phyloP scores from a whole-genome alignment of 164 flowering plant species.

The Warburgia ugandensis region DNA sequence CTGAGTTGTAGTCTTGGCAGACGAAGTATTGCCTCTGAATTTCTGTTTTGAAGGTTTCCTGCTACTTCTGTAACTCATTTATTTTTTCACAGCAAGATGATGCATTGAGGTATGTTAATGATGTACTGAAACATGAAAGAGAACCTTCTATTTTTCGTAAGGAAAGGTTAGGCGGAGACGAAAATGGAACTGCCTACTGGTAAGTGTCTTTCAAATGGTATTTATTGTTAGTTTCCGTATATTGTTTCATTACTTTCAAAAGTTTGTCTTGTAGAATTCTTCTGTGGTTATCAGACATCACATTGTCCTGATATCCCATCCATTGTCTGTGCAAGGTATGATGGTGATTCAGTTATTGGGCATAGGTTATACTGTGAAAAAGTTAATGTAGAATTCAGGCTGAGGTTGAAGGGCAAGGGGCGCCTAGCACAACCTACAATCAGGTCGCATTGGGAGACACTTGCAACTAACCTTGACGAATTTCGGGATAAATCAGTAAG shows the following conservation, averaged over 20 bases:
- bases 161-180: constrained; percentile 52
- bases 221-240: neutral
- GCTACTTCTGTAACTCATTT: constrained; percentile 4
- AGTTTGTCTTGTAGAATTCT: neutral
- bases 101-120: constrained; percentile 37
- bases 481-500: constrained; percentile 56
- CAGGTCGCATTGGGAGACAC: constrained; percentile 63
- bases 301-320: constrained; percentile 5
- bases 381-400: constrained; percentile 16
- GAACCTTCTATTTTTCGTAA: constrained; percentile 53
- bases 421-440: constrained; percentile 13
- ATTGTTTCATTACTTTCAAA: constrained; percentile 2
- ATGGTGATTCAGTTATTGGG: constrained; percentile 60
- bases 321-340: constrained; percentile 45
- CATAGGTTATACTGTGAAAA: constrained; percentile 73
- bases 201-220: constrained; percentile 13
- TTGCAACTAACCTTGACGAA: constrained; percentile 82
- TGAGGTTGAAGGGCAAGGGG: constrained; percentile 26
- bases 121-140: constrained; percentile 46
- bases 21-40: too few species aligned
- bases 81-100: constrained; percentile 65
- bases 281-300: too few species aligned
- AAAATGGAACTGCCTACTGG: constrained; percentile 65
- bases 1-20: too few species aligned
- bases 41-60: neutral